Percentiles rank a stretch among this genome's conserved stretches.
These are phyloP conservation scores for Saitozyma sp. DNA, from an alignment of 768 basidiomycete species.

Conservation along the genomic window DNA sequence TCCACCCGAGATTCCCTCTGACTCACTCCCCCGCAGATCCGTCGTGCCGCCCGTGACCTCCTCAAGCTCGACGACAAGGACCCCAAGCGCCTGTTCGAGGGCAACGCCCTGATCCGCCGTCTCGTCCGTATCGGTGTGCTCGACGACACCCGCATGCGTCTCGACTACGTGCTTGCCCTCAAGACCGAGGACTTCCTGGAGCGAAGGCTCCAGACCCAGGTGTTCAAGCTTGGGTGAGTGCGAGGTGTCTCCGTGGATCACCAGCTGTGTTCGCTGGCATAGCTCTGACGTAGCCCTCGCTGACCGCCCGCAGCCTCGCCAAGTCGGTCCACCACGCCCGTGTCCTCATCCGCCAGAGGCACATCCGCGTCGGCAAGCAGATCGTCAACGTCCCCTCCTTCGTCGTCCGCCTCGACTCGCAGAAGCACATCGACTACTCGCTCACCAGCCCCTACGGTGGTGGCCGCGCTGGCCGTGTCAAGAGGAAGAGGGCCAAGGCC, in stretches of 20 bases:
- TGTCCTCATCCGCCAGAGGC: slow-evolving; percentile 94
- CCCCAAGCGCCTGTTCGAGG: slow-evolving; percentile 99
- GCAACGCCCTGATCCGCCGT: slow-evolving; percentile 58
- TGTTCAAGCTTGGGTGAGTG: slow-evolving; percentile 80
- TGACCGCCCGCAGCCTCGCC: slow-evolving; percentile 62
- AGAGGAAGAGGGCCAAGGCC: slow-evolving; percentile 94
- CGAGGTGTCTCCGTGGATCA: no score
- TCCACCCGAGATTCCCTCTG: neutral
- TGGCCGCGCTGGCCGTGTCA: slow-evolving; percentile 81
- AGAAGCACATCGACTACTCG: slow-evolving; percentile 99
- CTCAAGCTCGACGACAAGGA: slow-evolving; percentile 99
- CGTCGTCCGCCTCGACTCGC: slow-evolving; percentile 97
- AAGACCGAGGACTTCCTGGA: slow-evolving; percentile 99
- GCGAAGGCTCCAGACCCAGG: slow-evolving; percentile 96
- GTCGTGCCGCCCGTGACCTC: slow-evolving; percentile 99
- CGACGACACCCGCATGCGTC: slow-evolving; percentile 97
- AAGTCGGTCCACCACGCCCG: slow-evolving; percentile 99
- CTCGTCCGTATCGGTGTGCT: slow-evolving; percentile 99
- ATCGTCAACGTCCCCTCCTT: slow-evolving; percentile 99
- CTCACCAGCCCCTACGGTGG: slow-evolving; percentile 96
- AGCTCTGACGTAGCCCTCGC: neutral
- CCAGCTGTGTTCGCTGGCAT: neutral
- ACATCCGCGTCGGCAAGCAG: slow-evolving; percentile 99
- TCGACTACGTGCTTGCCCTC: slow-evolving; percentile 99
- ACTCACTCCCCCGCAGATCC: slow-evolving; percentile 61